Evolutionary conservation across 495 filamentous ascomycete species (phyloP).

Genomic region (Pyrenula aspistea): DNA sequence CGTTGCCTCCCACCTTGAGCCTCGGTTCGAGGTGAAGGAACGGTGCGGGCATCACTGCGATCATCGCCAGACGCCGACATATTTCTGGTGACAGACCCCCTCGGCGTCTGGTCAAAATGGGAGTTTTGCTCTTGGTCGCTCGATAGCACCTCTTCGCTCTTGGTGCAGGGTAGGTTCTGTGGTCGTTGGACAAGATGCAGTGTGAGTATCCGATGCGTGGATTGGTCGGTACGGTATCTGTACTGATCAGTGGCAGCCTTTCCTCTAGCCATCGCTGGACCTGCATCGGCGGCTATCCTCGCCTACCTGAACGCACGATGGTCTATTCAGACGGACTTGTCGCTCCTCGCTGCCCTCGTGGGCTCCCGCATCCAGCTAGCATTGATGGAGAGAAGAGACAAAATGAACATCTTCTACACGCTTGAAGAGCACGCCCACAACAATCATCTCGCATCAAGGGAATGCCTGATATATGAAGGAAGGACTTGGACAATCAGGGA

Average conservation of each 20-base stretch:
- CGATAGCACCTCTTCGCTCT: neutral
- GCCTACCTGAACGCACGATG: conserved; percentile 75
- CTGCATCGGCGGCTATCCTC: conserved; percentile 53
- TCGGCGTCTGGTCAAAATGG: neutral
- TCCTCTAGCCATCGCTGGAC: conserved; percentile 39
- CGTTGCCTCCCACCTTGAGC: neutral
- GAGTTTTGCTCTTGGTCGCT: neutral
- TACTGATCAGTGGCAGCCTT: conserved; percentile 4
- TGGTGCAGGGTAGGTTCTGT: neutral
- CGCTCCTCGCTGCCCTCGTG: conserved; percentile 36
- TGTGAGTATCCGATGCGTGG: neutral
- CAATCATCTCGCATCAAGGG: conserved; percentile 37
- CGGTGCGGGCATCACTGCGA: neutral
- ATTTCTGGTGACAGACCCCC: neutral
- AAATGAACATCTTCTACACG: conserved; percentile 65
- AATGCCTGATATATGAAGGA: conserved; percentile 67
- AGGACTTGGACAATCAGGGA: conserved; percentile 70
- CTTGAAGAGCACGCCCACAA: conserved; percentile 58
- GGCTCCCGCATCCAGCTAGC: conserved; percentile 26
- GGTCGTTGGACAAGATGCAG: neutral
- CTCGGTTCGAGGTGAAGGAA: neutral
- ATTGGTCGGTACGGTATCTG: neutral
- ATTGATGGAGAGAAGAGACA: conserved; percentile 39
- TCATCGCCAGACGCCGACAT: neutral
- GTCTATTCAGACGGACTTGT: conserved; percentile 53